These are phyloP conservation scores for Cladosporium sp. DNA, from an alignment of 2,329 filamentous ascomycete species.

Conservation along the genomic window DNA sequence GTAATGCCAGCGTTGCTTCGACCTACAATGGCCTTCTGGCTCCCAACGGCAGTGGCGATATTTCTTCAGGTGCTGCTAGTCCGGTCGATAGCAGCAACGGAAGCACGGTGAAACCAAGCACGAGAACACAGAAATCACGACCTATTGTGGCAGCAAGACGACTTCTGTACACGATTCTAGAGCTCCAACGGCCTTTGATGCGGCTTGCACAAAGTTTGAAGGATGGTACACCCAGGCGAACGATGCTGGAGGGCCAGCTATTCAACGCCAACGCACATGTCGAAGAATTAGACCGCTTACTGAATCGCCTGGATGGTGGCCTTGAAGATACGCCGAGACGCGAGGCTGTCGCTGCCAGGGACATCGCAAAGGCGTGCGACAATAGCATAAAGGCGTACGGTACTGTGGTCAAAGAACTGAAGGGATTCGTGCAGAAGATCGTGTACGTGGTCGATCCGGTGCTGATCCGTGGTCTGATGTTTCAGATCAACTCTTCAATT, in stretches of 20 bases:
- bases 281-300: constrained; percentile 52
- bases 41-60: constrained; percentile 17
- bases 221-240: constrained; percentile 43
- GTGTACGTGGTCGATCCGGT: constrained; percentile 53
- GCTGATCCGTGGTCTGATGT: constrained; percentile 55
- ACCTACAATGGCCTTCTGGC: constrained; percentile 12
- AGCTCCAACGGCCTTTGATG: constrained; percentile 25
- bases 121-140: constrained; percentile 20
- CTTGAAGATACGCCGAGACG: constrained; percentile 46
- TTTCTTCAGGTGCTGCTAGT: constrained; percentile 30
- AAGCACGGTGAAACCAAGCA: constrained; percentile 26
- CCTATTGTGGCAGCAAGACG: constrained; percentile 26
- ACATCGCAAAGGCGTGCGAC: constrained; percentile 38
- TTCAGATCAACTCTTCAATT: constrained; percentile 55
- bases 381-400: constrained; percentile 49
- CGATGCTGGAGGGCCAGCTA: constrained; percentile 53
- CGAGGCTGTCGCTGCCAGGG: constrained; percentile 41
- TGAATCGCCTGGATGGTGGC: constrained; percentile 36
- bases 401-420: constrained; percentile 47
- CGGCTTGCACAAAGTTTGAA: constrained; percentile 39
- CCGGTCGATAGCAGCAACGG: constrained; percentile 27
- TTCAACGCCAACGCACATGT: constrained; percentile 54
- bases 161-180: constrained; percentile 25
- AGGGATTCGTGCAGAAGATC: constrained; percentile 47
- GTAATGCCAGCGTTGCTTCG: constrained; percentile 29